Base-by-base conservation (phyloP, 495 filamentous ascomycete genomes). In the Entonaema liquescens region DNA sequence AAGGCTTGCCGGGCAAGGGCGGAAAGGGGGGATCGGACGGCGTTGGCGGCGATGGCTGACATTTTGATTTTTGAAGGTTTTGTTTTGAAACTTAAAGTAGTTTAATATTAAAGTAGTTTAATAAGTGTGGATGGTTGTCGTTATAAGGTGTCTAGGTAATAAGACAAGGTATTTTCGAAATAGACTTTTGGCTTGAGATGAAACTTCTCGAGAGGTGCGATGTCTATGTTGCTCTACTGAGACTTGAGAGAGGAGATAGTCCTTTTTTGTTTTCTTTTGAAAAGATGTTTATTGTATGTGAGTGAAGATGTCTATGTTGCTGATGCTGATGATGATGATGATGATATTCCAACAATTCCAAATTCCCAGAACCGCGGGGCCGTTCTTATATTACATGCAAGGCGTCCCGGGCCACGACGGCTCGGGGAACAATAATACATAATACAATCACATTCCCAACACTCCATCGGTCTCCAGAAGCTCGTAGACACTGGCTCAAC, bases 181-280 rank as follows among this genome's bases (percentile, higher is more conserved):
- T 65, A 36, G 23, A 56, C 15, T 49, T 52, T 44, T 49, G 15
- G 40, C 56, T 47, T 56, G 69, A 52, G 59, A 68, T 67, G 69
- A 60, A 19, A 15, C 28, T 19, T 56, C 21, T 53, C 15, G 58
- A 59, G 70, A 73, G 61, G 65, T 42, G 70, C 17, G 70, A 73
- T 65, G 52, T 72, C 65, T 72, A 68, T 68, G 65, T 72, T 68
- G 28, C 47, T 72, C 53, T 56, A 55, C 13, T 56, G 53, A 19
- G 29, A 35, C 53, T 35, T 29, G 4, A 19, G 53, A 56, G 53
- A 19, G 53, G 53, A 56, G 53, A 56, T 31, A n/a, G 13, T 21
- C 25, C 13, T 54, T 26, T 50, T 21, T 49, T 28, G 26, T 29
- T n/a, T 9, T 21, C n/a, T n/a, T n/a, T n/a, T n/a, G n/a, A n/a